A percentile compares a stretch with the other conserved stretches of the same genome.
Conservation (phyloP, 148 eudicot species). For the Dysphania ambrosioides region DNA sequence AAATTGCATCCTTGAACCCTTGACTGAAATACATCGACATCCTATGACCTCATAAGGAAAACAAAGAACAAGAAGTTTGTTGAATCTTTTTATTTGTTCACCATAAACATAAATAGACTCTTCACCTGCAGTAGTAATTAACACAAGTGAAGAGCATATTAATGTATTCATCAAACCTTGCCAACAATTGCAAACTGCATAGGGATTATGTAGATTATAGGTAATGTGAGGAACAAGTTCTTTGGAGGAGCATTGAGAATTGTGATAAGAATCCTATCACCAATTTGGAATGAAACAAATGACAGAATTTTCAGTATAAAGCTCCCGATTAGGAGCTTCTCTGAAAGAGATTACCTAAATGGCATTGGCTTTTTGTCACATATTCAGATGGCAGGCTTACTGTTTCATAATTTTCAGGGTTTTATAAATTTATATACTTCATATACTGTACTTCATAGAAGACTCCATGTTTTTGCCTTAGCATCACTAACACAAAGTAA, state of each 20-base stretch:
- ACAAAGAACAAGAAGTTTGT: not conserved
- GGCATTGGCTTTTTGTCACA: not conserved
- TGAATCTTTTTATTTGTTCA: not conserved
- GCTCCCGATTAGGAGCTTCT: not conserved
- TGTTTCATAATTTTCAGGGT: not conserved
- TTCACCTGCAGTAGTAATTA: not conserved
- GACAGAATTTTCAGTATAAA: not conserved
- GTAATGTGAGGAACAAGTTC: not conserved
- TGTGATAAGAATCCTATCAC: not conserved
- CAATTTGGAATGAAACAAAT: not conserved
- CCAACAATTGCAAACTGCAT: not conserved
- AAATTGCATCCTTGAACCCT: not conserved
- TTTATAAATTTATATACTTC: not conserved
- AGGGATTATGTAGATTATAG: not conserved
- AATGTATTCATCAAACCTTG: not conserved
- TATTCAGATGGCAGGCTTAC: not conserved
- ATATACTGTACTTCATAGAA: not conserved
- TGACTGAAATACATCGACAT: not conserved
- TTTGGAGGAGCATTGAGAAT: not conserved
- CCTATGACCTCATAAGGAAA: not conserved
- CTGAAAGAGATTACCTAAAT: not conserved
- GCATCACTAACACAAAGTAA: not conserved
- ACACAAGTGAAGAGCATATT: not conserved
- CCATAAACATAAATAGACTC: not conserved
- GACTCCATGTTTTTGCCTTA: too few relatives aligned